Evolutionary conservation across 805 yeast species (phyloP), one percentile per base, ranked within the genome.

Genomic region (Candida mattraensis): DNA sequence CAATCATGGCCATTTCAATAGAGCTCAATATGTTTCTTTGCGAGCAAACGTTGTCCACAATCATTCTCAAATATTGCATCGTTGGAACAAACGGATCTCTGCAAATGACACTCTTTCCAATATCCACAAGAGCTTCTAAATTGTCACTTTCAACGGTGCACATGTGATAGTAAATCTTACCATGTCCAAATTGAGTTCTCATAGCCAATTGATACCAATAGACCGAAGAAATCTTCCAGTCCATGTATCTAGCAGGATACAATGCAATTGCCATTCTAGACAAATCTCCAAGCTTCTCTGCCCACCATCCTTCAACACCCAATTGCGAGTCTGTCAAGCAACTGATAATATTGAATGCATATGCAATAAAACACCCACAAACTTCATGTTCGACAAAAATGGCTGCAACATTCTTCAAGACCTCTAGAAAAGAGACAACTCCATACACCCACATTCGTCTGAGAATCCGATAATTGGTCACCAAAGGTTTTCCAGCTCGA

Each of bases 211-310:
- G 69, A 52, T 87, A 87, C 96, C 96, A 87, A 56, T 78, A 78
- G 56, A 84, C 88, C 1, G 94, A 83, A 39, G 87, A 74, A 13
- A 80, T 60, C 56, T 85, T 83, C 96, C 96, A 87, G 58, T 87
- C 95, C 45, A 85, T 83, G 54, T 76, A 82, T 33, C 83, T 74
- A 2, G 88, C 80, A 6, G 88, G 81, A 50, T 84, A 85, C 27
- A 86, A 64, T 0, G 94, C 93, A 48, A 87, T 85, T 8, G 94
- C 91, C 88, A 87, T 85, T 53, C 95, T 66, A 22, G 91, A 81
- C 45, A 87, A 64, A 56, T 87, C 96, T 22, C 95, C 96, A 33
- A 87, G 61, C 53, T 87, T 83, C 58, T 87, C 95, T 18, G 80
- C 72, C 96, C 96, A 87, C 74, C 80, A 76, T 21, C 80, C 79